Percentiles rank a stretch among this genome's conserved stretches.
phyloP scores from a whole-genome alignment of 305 asterid genomes.

The Solanum hybrid region DNA sequence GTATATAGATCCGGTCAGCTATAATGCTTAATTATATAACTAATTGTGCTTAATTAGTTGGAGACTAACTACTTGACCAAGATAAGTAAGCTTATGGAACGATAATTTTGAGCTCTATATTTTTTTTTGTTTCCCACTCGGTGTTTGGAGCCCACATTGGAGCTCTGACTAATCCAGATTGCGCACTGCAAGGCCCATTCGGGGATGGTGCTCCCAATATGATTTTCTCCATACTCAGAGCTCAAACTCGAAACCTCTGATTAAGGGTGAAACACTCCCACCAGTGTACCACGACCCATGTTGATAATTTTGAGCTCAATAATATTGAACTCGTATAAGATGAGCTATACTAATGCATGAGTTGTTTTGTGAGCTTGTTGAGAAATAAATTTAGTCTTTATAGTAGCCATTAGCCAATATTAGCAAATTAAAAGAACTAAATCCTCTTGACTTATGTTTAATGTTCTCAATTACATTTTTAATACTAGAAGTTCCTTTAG shows the following conservation, averaged over 20 bases:
- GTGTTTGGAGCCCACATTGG: background rate
- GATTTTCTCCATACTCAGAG: no score
- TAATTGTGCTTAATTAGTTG: background rate
- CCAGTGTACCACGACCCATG: background rate
- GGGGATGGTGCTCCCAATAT: background rate
- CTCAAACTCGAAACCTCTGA: background rate
- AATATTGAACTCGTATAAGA: background rate
- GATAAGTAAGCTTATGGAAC: background rate
- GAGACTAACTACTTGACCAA: background rate
- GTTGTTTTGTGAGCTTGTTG: background rate
- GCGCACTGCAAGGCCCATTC: background rate
- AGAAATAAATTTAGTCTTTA: background rate
- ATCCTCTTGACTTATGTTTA: background rate
- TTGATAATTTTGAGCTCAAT: background rate
- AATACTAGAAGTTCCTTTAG: background rate
- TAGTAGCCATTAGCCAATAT: background rate
- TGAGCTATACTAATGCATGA: background rate
- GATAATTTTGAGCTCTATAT: background rate
- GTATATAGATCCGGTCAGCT: background rate
- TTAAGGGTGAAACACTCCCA: background rate
- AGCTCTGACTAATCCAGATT: no score
- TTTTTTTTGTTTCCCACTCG: background rate
- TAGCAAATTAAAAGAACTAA: background rate
- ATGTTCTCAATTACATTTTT: no score
- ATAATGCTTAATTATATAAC: background rate